These are phyloP conservation scores for Camellia sinensis DNA, from an alignment of 148 eudicot species.

Conservation along the genomic window DNA sequence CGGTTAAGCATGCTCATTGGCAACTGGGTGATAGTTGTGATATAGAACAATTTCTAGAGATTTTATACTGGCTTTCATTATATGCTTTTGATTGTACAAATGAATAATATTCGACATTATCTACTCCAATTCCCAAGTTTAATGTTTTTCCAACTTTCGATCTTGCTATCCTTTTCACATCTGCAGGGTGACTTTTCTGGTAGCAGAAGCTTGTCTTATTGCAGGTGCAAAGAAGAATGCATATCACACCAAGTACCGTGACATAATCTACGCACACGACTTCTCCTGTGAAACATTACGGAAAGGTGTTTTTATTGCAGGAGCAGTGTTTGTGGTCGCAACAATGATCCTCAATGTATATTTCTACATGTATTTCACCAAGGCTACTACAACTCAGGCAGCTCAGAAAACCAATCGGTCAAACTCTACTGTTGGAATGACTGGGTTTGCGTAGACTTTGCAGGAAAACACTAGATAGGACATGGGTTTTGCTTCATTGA, in stretches of 20 bases:
- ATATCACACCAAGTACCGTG: conserved; percentile 77
- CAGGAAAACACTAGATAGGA: not conserved
- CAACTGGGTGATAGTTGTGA: not conserved
- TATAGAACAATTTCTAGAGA: not conserved
- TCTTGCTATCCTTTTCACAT: conserved; percentile 11
- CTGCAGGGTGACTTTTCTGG: conserved; percentile 81
- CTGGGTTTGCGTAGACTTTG: conserved; percentile 49
- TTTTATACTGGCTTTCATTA: not conserved
- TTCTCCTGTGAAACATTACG: conserved; percentile 82
- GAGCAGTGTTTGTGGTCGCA: conserved; percentile 84
- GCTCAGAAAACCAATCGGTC: conserved; percentile 53
- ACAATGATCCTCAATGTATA: conserved; percentile 84
- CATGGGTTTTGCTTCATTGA: conserved; percentile 7
- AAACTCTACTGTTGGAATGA: conserved; percentile 67
- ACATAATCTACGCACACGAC: conserved; percentile 57
- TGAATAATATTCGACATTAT: not conserved
- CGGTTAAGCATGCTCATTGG: not conserved
- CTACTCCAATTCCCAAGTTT: not conserved
- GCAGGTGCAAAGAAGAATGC: conserved; percentile 93
- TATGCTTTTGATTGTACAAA: not conserved
- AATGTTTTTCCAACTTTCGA: not conserved
- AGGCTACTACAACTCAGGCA: conserved; percentile 71
- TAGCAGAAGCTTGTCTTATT: conserved; percentile 86
- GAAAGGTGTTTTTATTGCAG: conserved; percentile 89
- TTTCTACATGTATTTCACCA: conserved; percentile 82